Evolutionary conservation across 768 basidiomycete genomes (phyloP).

Genomic region (Kwoniella dejecticola): DNA sequence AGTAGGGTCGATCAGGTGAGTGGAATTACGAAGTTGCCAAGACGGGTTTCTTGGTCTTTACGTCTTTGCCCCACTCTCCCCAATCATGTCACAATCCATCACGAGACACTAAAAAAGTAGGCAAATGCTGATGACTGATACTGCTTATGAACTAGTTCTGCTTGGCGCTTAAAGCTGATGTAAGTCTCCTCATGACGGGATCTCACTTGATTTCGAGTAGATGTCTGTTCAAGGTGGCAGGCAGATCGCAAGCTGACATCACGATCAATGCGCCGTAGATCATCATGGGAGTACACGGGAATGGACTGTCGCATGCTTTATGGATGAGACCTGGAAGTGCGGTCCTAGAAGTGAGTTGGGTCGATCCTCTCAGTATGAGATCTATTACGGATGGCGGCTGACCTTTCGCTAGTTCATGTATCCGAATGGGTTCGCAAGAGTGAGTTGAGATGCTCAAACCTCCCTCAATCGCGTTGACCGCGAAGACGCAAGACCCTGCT

Average conservation of each 20-base stretch:
- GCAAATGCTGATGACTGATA: neutral
- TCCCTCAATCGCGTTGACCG: neutral
- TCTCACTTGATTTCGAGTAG: neutral
- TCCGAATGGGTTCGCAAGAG: slow-evolving; percentile 39
- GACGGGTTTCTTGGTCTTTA: too few relatives aligned
- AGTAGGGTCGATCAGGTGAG: slow-evolving; percentile 32
- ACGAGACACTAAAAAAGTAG: too few relatives aligned
- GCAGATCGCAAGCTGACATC: neutral
- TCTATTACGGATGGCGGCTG: neutral
- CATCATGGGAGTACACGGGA: slow-evolving; percentile 47
- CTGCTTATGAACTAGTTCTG: slow-evolving; percentile 23
- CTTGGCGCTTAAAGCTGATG: slow-evolving; percentile 32
- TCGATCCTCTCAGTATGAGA: neutral
- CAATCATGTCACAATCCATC: too few relatives aligned
- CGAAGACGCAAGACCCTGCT: neutral
- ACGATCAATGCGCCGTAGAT: slow-evolving; percentile 22
- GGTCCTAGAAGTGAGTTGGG: slow-evolving; percentile 39
- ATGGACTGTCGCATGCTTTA: slow-evolving; percentile 44
- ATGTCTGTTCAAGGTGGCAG: neutral
- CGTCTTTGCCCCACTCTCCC: too few relatives aligned
- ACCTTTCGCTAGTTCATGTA: slow-evolving; percentile 34
- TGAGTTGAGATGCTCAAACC: slow-evolving; percentile 18
- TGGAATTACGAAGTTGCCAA: slow-evolving; percentile 1
- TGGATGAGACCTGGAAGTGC: slow-evolving; percentile 45
- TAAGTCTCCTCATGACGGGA: slow-evolving; percentile 16